These are phyloP conservation scores for Toxoplasma gondii DNA, from an alignment of 169 alveolate species.

Conservation along the genomic window DNA sequence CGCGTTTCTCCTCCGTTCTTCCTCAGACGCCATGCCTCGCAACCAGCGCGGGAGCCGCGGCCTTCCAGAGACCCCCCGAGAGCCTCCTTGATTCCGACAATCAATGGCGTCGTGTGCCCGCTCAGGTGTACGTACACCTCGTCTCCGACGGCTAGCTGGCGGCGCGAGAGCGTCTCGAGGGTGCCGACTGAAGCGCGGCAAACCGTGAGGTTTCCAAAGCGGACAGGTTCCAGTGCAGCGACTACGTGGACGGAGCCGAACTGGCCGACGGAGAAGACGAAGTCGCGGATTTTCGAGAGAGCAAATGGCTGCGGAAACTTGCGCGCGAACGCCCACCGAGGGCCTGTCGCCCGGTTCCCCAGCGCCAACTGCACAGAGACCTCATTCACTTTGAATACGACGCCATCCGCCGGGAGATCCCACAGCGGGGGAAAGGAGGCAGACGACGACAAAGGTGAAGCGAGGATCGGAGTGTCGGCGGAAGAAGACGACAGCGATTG, in stretches of 20 bases:
- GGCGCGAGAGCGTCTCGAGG: neutral
- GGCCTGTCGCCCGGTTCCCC: neutral
- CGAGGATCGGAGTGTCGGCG: neutral
- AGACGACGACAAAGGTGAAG: neutral
- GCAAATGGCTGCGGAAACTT: constrained; percentile 25
- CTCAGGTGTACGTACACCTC: constrained; percentile 18
- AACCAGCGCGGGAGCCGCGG: too few relatives aligned
- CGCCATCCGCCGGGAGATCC: neutral
- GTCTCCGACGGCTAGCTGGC: neutral
- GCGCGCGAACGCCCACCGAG: constrained; percentile 11
- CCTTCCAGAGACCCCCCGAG: neutral
- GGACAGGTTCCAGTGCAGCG: neutral
- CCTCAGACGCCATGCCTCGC: too few relatives aligned
- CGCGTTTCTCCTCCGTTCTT: too few relatives aligned
- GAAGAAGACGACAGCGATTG: neutral
- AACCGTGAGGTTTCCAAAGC: neutral
- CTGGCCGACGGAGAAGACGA: neutral
- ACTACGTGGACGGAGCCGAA: neutral
- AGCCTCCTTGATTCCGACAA: neutral
- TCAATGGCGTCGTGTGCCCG: neutral
- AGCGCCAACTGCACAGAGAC: neutral
- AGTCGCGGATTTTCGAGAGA: neutral
- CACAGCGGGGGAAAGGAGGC: neutral
- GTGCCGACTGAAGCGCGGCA: neutral
- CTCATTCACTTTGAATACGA: neutral